Evolutionary conservation across 2,329 filamentous ascomycete species (phyloP).

Genomic region (Botrytis pseudocinerea): DNA sequence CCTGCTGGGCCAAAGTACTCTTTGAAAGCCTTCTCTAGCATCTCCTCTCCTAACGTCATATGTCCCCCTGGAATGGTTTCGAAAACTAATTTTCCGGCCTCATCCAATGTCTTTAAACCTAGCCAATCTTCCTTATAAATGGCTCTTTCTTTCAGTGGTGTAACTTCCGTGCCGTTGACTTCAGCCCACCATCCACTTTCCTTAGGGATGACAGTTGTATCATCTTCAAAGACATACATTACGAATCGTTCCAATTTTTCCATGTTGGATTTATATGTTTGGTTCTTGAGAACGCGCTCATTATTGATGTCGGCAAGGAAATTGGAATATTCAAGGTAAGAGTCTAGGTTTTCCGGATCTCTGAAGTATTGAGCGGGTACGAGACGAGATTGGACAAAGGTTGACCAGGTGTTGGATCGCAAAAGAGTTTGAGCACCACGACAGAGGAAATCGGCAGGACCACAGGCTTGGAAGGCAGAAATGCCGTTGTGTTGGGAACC

Average conservation of each 20-base stretch:
- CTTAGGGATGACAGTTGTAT: slow-evolving; percentile 84
- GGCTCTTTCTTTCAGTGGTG: slow-evolving; percentile 64
- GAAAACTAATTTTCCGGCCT: slow-evolving; percentile 77
- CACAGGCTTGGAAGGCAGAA: slow-evolving; percentile 75
- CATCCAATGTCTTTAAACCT: slow-evolving; percentile 75
- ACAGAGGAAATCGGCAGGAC: slow-evolving; percentile 73
- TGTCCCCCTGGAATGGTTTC: slow-evolving; percentile 72
- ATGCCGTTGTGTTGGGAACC: slow-evolving; percentile 81
- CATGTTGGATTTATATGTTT: slow-evolving; percentile 70
- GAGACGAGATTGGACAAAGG: slow-evolving; percentile 73
- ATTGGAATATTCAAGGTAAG: slow-evolving; percentile 78
- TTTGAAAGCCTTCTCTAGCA: slow-evolving; percentile 51
- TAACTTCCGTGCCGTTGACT: slow-evolving; percentile 70
- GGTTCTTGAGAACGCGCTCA: slow-evolving; percentile 75
- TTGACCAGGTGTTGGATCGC: slow-evolving; percentile 76
- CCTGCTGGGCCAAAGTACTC: slow-evolving; percentile 46
- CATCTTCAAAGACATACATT: slow-evolving; percentile 87
- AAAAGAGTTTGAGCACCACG: slow-evolving; percentile 76
- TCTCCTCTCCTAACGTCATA: slow-evolving; percentile 72
- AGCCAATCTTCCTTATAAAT: slow-evolving; percentile 94
- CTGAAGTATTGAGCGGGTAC: slow-evolving; percentile 97
- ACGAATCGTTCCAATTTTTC: slow-evolving; percentile 72
- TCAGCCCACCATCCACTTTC: slow-evolving; percentile 90
- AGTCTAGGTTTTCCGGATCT: slow-evolving; percentile 63
- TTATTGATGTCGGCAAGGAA: slow-evolving; percentile 97